These are phyloP conservation scores for Rhizopogon sp. DNA, from an alignment of 768 basidiomycete species.

Conservation along the genomic window DNA sequence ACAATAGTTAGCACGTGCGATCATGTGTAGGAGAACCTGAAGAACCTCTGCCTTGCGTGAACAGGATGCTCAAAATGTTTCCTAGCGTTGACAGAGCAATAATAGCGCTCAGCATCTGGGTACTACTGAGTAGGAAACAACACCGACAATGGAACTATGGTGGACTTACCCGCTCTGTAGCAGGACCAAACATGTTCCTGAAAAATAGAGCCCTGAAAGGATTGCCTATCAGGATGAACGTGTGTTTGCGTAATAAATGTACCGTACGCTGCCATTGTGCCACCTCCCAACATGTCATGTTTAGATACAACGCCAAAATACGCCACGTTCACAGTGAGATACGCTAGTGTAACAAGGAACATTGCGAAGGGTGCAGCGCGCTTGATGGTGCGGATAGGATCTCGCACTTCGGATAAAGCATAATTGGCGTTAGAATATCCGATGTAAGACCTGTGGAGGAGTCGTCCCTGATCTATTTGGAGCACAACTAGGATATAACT, in stretches of 20 bases:
- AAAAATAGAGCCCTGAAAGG: constrained; percentile 60
- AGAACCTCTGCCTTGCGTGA: constrained; percentile 60
- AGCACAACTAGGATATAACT: neutral
- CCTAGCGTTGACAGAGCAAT: constrained; percentile 64
- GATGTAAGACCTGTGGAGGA: constrained; percentile 51
- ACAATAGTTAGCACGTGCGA: constrained; percentile 3
- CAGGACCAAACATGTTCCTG: constrained; percentile 62
- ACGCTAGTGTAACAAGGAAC: constrained; percentile 51
- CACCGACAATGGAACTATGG: neutral
- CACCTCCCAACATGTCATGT: constrained; percentile 58
- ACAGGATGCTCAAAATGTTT: constrained; percentile 58
- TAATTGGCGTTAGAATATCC: constrained; percentile 78
- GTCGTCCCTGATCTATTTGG: neutral
- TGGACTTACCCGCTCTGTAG: constrained; percentile 48
- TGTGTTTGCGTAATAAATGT: neutral
- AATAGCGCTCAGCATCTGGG: constrained; percentile 52
- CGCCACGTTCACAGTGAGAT: constrained; percentile 63
- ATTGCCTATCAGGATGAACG: neutral
- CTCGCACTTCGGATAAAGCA: constrained; percentile 61
- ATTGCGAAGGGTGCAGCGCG: constrained; percentile 66
- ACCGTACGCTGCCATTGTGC: constrained; percentile 63
- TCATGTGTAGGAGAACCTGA: constrained; percentile 4
- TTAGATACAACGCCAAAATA: constrained; percentile 75
- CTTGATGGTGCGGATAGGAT: constrained; percentile 69
- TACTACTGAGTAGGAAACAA: neutral